Conservation (phyloP, 139 green algal genomes). For the Chlamydomonas incerta region DNA sequence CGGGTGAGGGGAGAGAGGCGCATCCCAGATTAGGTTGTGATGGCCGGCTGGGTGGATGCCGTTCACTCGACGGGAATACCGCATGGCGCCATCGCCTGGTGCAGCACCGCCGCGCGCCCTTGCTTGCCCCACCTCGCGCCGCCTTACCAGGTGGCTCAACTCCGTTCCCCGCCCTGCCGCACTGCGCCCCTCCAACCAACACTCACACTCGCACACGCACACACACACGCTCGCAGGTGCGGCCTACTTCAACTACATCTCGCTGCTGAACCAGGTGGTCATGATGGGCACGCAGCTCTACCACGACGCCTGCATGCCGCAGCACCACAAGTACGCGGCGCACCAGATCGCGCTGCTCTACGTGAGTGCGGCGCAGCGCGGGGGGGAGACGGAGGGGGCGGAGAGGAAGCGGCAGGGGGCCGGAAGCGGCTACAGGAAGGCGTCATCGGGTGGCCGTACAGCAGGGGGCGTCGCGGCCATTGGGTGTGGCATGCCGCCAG, state of each 20-base stretch:
- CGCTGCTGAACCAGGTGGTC: constrained; percentile 69
- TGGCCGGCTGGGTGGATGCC: no score
- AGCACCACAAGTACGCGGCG: constrained; percentile 75
- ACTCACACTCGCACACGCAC: background rate
- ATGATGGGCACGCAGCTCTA: constrained; percentile 78
- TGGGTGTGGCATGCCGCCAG: no score
- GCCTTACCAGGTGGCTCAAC: background rate
- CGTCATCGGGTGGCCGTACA: no score
- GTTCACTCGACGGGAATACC: no score
- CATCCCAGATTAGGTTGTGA: no score
- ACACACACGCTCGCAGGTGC: constrained; percentile 50
- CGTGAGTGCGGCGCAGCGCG: constrained; percentile 59
- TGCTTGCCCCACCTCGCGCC: no score
- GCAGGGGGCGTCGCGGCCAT: no score
- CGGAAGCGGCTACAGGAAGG: background rate
- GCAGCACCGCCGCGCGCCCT: no score
- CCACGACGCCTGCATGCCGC: constrained; percentile 66
- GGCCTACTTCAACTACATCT: constrained; percentile 66
- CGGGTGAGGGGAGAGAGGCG: no score
- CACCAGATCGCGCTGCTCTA: constrained; percentile 77
- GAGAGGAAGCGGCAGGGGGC: background rate
- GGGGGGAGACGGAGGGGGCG: background rate
- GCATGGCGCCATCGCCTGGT: no score
- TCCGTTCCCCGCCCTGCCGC: background rate
- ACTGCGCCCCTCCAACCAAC: background rate